phyloP scores from a whole-genome alignment of 345 rosid genomes.

The Cardamine chenopodiifolia region DNA sequence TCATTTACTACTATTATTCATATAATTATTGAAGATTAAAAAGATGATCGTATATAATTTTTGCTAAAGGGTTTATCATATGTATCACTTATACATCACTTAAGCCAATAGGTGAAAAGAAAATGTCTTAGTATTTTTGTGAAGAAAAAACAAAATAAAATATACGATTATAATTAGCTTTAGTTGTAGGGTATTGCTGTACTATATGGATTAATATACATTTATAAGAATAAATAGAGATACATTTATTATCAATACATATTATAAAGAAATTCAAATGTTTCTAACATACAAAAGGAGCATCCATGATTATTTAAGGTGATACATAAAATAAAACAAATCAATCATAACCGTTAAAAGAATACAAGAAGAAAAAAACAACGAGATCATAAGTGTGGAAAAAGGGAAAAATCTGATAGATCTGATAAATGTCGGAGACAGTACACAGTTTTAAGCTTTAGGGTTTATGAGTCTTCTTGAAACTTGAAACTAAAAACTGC shows the following conservation, averaged over 20 bases:
- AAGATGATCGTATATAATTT: no score
- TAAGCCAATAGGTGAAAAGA: no score
- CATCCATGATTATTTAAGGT: constrained; percentile 7
- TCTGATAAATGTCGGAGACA: constrained; percentile 40
- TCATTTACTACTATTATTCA: neutral
- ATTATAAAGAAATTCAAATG: neutral
- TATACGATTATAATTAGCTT: neutral
- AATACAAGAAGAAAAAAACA: constrained; percentile 42
- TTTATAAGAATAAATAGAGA: neutral
- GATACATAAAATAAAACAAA: constrained; percentile 31
- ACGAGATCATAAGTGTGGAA: constrained; percentile 32
- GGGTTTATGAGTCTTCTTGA: constrained; percentile 42
- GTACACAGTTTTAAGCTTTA: constrained; percentile 41
- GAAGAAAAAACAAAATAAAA: neutral
- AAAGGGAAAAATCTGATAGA: constrained; percentile 34
- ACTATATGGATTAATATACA: neutral
- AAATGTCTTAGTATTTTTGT: neutral
- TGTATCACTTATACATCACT: no score
- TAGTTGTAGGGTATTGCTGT: neutral
- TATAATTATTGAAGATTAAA: neutral
- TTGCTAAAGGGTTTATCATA: no score
- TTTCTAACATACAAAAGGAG: constrained; percentile 24
- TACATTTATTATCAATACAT: constrained; percentile 6
- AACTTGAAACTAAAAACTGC: constrained; percentile 43
- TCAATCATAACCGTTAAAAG: constrained; percentile 42